phyloP scores from a whole-genome alignment of 108 stramenopile species.

The Nitzschia inconspicua region DNA sequence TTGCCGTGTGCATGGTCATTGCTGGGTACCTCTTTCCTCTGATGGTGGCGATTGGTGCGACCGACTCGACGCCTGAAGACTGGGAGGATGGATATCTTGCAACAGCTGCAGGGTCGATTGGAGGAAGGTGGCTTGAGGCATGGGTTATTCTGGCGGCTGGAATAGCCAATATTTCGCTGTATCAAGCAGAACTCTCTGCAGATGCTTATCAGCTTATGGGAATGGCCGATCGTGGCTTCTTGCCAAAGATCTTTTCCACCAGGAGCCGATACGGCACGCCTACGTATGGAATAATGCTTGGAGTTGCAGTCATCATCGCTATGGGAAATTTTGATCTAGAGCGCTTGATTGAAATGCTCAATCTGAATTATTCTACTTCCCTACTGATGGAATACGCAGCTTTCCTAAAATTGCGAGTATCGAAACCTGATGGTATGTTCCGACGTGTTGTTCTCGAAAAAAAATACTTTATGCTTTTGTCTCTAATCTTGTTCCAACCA shows the following conservation, averaged over 20 bases:
- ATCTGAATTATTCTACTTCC: conserved; percentile 71
- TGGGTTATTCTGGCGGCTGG: conserved; percentile 90
- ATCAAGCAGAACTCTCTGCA: conserved; percentile 86
- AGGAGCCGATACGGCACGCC: conserved; percentile 82
- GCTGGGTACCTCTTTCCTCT: conserved; percentile 73
- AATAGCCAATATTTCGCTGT: conserved; percentile 78
- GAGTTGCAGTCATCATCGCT: conserved; percentile 66
- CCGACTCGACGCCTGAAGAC: conserved; percentile 50
- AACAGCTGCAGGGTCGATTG: conserved; percentile 60
- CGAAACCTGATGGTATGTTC: conserved; percentile 19
- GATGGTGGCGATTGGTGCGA: conserved; percentile 61
- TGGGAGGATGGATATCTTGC: conserved; percentile 88
- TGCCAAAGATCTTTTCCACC: conserved; percentile 67
- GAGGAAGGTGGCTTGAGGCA: conserved; percentile 82
- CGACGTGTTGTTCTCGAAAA: background rate
- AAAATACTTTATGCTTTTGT: background rate
- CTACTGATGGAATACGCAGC: conserved; percentile 88
- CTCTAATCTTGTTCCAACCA: background rate
- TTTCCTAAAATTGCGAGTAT: conserved; percentile 80
- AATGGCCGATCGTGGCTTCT: conserved; percentile 83
- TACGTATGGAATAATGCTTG: conserved; percentile 74
- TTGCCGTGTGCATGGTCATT: conserved; percentile 51
- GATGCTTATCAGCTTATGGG: conserved; percentile 92
- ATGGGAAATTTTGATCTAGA: conserved; percentile 58
- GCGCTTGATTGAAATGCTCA: conserved; percentile 83